Evolutionary conservation across 768 basidiomycete species (phyloP).

Genomic region (Mrakia blollopis): DNA sequence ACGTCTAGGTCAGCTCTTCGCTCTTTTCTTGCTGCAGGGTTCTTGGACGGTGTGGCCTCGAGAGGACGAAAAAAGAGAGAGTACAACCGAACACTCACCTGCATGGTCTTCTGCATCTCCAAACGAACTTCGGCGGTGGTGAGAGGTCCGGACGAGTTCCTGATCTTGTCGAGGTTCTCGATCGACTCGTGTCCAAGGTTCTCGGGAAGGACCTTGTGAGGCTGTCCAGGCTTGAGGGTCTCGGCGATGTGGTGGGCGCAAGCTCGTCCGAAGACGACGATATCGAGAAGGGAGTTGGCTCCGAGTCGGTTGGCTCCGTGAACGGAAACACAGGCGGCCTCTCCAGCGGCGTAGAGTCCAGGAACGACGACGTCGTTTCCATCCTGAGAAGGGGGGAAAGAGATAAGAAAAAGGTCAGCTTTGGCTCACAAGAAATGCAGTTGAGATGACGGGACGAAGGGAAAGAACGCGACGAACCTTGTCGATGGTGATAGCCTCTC

Average conservation of each 20-base stretch:
- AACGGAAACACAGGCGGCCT: slow-evolving; percentile 97
- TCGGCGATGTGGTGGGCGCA: slow-evolving; percentile 96
- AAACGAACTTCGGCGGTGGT: slow-evolving; percentile 85
- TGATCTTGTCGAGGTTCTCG: slow-evolving; percentile 73
- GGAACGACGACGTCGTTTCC: slow-evolving; percentile 93
- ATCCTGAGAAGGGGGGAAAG: slow-evolving; percentile 44
- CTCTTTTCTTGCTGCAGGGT: too few species aligned
- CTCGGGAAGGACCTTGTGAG: slow-evolving; percentile 80
- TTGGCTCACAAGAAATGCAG: not conserved
- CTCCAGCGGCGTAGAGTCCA: slow-evolving; percentile 95
- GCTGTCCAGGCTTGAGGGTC: slow-evolving; percentile 77
- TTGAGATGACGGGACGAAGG: not conserved
- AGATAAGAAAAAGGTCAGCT: not conserved
- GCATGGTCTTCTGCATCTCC: slow-evolving; percentile 99
- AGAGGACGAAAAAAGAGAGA: not conserved
- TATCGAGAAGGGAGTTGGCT: slow-evolving; percentile 96
- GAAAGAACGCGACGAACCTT: slow-evolving; percentile 46
- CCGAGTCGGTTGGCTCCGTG: slow-evolving; percentile 99
- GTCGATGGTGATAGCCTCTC: slow-evolving; percentile 87
- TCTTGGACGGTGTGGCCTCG: too few species aligned
- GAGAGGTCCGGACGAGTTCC: slow-evolving; percentile 72
- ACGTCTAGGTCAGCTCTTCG: not conserved
- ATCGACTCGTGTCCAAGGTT: slow-evolving; percentile 80
- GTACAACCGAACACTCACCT: slow-evolving; percentile 41
- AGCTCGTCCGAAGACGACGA: slow-evolving; percentile 99